Evolutionary conservation across 106 monocot species (phyloP).

Genomic region (Allium cepa): DNA sequence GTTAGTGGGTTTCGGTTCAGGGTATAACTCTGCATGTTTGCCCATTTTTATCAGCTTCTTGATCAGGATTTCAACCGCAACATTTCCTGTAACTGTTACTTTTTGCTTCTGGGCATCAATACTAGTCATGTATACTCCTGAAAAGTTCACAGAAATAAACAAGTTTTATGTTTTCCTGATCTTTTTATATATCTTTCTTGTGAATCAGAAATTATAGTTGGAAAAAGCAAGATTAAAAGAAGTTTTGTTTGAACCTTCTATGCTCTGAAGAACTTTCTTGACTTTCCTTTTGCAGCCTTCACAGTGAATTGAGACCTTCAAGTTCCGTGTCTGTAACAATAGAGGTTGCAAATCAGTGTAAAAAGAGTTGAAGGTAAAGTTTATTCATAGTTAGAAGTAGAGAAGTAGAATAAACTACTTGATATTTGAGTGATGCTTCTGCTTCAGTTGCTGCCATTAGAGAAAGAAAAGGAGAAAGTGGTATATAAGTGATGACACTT

Average conservation of each 20-base stretch:
- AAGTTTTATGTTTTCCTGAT: background rate
- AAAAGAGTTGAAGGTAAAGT: background rate
- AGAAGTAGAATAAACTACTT: slow-evolving; percentile 16
- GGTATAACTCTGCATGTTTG: slow-evolving; percentile 82
- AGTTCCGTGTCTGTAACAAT: slow-evolving; percentile 35
- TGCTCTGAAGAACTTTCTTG: slow-evolving; percentile 44
- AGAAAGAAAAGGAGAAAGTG: background rate
- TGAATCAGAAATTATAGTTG: background rate
- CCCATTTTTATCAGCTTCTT: slow-evolving; percentile 73
- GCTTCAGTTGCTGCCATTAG: slow-evolving; percentile 19
- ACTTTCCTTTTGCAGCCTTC: slow-evolving; percentile 62
- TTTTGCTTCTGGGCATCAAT: slow-evolving; percentile 75
- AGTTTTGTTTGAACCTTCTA: slow-evolving; percentile 21
- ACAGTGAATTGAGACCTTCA: slow-evolving; percentile 59
- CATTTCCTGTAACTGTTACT: slow-evolving; percentile 74
- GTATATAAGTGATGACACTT: background rate
- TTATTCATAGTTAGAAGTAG: background rate
- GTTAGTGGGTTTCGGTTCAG: slow-evolving; percentile 27
- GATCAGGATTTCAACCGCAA: slow-evolving; percentile 48
- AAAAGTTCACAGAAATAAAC: background rate
- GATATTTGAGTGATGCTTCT: slow-evolving; percentile 34
- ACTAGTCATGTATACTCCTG: slow-evolving; percentile 67
- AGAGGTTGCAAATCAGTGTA: background rate
- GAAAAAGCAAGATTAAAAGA: background rate
- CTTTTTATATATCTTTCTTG: background rate